Percentiles rank a stretch among this genome's conserved stretches.
Evolutionary conservation across 495 filamentous ascomycete genomes (phyloP).

Genomic region (Beverwykella pulmonaria): DNA sequence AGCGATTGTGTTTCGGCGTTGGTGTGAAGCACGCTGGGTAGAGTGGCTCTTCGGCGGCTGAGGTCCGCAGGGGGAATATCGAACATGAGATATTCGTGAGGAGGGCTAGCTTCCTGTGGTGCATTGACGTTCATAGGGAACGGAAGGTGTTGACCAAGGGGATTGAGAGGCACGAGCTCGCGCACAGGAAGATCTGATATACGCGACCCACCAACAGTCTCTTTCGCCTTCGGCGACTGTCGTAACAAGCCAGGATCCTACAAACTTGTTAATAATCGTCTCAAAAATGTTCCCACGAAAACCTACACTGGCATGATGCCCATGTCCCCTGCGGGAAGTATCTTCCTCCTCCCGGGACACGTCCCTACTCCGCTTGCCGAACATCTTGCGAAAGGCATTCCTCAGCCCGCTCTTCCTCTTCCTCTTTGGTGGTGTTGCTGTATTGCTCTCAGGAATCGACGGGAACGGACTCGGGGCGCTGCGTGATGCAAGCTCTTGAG

Average conservation of each 20-base stretch:
- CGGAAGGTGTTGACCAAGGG: conserved; percentile 38
- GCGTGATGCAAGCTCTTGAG: conserved; percentile 5
- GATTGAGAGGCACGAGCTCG: conserved; percentile 34
- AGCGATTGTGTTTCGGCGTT: conserved; percentile 20
- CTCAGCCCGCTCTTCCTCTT: conserved; percentile 35
- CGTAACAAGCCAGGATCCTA: conserved; percentile 34
- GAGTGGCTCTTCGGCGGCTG: conserved; percentile 33
- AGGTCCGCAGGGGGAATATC: conserved; percentile 1
- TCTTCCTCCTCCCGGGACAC: conserved; percentile 1
- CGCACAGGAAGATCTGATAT: conserved; percentile 33
- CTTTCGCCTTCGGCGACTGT: conserved; percentile 17
- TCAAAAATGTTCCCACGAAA: not conserved
- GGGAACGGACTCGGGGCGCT: conserved; percentile 30
- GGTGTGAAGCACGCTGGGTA: conserved; percentile 34
- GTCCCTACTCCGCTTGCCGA: conserved; percentile 32
- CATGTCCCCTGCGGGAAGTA: conserved; percentile 14
- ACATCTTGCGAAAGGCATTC: conserved; percentile 39
- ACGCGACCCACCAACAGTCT: conserved; percentile 10
- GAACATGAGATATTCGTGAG: conserved; percentile 36
- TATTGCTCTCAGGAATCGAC: conserved; percentile 17
- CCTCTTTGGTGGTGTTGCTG: conserved; percentile 30
- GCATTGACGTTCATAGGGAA: conserved; percentile 45
- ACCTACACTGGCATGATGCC: conserved; percentile 37
- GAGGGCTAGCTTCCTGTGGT: conserved; percentile 34
- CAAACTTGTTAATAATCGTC: not conserved